Conservation (phyloP, 2,329 filamentous ascomycete genomes). For the Aspergillaceae sp. region DNA sequence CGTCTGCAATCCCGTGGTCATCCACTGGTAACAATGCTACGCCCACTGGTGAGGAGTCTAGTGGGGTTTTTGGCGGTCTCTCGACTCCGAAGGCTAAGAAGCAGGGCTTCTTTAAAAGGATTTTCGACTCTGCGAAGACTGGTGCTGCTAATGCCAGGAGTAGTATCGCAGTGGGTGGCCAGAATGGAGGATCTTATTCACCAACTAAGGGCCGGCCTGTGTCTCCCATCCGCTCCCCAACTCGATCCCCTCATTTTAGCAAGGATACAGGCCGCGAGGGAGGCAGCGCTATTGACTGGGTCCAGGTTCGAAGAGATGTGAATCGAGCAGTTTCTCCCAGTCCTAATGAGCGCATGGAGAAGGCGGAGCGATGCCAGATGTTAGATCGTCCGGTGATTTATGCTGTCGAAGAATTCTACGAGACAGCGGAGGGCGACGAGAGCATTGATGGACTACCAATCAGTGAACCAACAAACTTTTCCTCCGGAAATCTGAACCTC, state of each 20-base stretch:
- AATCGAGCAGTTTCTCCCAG: constrained; percentile 92
- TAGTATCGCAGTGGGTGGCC: constrained; percentile 61
- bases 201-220: constrained; percentile 45
- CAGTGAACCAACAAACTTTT: constrained; percentile 72
- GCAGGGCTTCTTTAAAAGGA: constrained; percentile 89
- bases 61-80: constrained; percentile 68
- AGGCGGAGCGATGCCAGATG: constrained; percentile 86
- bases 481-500: constrained; percentile 66
- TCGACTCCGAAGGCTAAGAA: constrained; percentile 67
- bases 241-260: constrained; percentile 21
- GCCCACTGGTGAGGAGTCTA: constrained; percentile 48
- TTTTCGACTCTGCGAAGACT: constrained; percentile 88
- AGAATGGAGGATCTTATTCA: constrained; percentile 36
- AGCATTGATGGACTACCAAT: constrained; percentile 76
- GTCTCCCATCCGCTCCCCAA: constrained; percentile 34
- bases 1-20: constrained; percentile 57
- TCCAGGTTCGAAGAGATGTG: constrained; percentile 92
- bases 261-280: constrained; percentile 58
- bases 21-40: constrained; percentile 30
- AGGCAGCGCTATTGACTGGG: constrained; percentile 65
- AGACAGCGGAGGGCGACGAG: constrained; percentile 82
- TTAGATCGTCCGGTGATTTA: constrained; percentile 82
- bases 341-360: constrained; percentile 74
- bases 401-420: constrained; percentile 80
- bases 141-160: constrained; percentile 82